Percentiles rank a stretch among this genome's conserved stretches.
phyloP scores from a whole-genome alignment of 78 protist genomes.

The Speleostelium caveatum region DNA sequence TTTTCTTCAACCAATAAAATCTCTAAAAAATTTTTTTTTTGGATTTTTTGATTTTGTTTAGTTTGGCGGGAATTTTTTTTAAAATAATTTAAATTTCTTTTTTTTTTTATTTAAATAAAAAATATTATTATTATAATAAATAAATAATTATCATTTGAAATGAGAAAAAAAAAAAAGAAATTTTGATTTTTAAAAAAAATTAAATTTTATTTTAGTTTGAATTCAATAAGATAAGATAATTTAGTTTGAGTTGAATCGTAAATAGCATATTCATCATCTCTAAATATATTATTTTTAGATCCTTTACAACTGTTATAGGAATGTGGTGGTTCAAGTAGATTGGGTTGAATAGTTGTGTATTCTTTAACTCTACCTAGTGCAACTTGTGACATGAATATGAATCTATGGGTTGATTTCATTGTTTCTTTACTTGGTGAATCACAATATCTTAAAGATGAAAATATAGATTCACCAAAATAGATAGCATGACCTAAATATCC shows the following conservation, averaged over 20 bases:
- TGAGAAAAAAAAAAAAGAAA: too few relatives aligned
- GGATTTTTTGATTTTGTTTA: too few relatives aligned
- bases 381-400: conserved; percentile 1
- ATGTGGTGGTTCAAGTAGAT: conserved; percentile 6
- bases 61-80: too few relatives aligned
- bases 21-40: too few relatives aligned
- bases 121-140: too few relatives aligned
- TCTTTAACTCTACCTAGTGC: conserved; percentile 20
- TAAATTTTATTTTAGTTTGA: too few relatives aligned
- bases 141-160: too few relatives aligned
- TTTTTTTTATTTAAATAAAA: too few relatives aligned
- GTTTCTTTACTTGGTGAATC: neutral
- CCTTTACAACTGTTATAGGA: conserved; percentile 19
- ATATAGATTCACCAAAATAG: conserved; percentile 15
- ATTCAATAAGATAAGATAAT: conserved; percentile 43
- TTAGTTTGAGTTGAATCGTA: conserved; percentile 32
- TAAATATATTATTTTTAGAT: conserved; percentile 17
- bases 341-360: neutral
- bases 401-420: neutral
- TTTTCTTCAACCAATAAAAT: too few relatives aligned
- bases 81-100: too few relatives aligned
- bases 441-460: neutral
- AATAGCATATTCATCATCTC: conserved; percentile 45
- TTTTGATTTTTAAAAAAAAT: too few relatives aligned
- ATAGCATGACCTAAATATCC: conserved; percentile 48